Percentiles rank a stretch among this genome's conserved stretches.
phyloP scores from a whole-genome alignment of 2,329 filamentous ascomycete species.

The Monosporascus sp. region DNA sequence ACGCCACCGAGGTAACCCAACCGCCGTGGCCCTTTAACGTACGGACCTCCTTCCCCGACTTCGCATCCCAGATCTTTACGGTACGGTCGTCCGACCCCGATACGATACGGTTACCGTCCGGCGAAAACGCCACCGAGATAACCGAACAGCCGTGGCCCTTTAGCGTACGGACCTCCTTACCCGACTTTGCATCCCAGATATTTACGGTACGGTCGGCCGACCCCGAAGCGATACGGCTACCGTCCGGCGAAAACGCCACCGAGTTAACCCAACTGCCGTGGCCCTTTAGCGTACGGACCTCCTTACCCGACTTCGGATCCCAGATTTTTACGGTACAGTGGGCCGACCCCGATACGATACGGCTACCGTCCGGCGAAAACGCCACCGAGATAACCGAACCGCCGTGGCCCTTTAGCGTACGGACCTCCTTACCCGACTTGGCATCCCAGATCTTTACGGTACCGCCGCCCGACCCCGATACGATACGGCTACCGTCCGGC shows the following conservation, averaged over 20 bases:
- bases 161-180: background rate
- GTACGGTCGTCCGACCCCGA: background rate
- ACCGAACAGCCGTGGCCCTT: background rate
- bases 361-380: background rate
- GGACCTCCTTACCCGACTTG: no score
- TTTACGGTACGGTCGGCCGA: no score
- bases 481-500: background rate
- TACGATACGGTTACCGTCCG: background rate
- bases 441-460: background rate
- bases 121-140: background rate
- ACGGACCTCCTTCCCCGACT: no score
- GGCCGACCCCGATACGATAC: background rate
- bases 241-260: constrained; percentile 1
- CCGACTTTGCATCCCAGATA: background rate
- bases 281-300: no score
- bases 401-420: background rate
- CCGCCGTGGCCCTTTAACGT: background rate
- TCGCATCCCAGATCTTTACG: background rate
- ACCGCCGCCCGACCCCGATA: background rate
- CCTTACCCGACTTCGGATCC: background rate
- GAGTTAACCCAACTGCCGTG: no score
- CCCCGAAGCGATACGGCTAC: no score
- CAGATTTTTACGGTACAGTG: background rate
- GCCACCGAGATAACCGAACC: background rate
- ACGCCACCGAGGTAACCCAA: background rate